Evolutionary conservation across 768 basidiomycete species (phyloP).

Genomic region (Chalciporus chontae): DNA sequence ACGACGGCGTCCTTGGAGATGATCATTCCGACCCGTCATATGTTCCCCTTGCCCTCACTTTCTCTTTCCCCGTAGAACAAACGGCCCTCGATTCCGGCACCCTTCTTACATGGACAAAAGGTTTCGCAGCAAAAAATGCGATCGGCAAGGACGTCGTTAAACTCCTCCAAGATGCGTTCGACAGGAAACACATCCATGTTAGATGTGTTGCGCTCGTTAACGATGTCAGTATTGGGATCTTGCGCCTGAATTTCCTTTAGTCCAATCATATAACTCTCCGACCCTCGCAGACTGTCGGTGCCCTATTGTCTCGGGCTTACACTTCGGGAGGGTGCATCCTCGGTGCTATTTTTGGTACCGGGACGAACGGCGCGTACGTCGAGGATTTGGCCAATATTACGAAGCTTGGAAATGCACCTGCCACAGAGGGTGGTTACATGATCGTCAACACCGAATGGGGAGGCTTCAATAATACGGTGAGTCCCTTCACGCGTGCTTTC

Average conservation of each 20-base stretch:
- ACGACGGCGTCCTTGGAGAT: slow-evolving; percentile 11
- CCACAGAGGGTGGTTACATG: slow-evolving; percentile 72
- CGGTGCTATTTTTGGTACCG: slow-evolving; percentile 94
- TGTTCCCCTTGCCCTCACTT: slow-evolving; percentile 84
- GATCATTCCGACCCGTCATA: slow-evolving; percentile 37
- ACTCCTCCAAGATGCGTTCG: slow-evolving; percentile 88
- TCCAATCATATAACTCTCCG: neutral
- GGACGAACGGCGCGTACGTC: slow-evolving; percentile 97
- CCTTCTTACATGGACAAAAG: slow-evolving; percentile 94
- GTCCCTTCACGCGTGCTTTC: slow-evolving; percentile 20
- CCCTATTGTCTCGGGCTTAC: slow-evolving; percentile 89
- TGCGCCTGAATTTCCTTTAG: neutral
- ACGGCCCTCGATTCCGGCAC: slow-evolving; percentile 87
- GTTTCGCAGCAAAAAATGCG: slow-evolving; percentile 89
- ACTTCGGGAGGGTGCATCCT: slow-evolving; percentile 88
- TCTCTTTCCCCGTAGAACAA: slow-evolving; percentile 97
- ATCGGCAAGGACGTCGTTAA: slow-evolving; percentile 86
- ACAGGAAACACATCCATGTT: slow-evolving; percentile 89
- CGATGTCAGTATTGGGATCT: slow-evolving; percentile 65
- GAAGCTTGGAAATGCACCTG: slow-evolving; percentile 69
- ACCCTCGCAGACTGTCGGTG: slow-evolving; percentile 79
- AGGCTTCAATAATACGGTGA: slow-evolving; percentile 89
- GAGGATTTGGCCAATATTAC: slow-evolving; percentile 82
- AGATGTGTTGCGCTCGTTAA: slow-evolving; percentile 91
- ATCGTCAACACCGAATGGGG: slow-evolving; percentile 99